These are phyloP conservation scores for Saccharomyces hybrid DNA, from an alignment of 1,139 yeast species.

Conservation along the genomic window DNA sequence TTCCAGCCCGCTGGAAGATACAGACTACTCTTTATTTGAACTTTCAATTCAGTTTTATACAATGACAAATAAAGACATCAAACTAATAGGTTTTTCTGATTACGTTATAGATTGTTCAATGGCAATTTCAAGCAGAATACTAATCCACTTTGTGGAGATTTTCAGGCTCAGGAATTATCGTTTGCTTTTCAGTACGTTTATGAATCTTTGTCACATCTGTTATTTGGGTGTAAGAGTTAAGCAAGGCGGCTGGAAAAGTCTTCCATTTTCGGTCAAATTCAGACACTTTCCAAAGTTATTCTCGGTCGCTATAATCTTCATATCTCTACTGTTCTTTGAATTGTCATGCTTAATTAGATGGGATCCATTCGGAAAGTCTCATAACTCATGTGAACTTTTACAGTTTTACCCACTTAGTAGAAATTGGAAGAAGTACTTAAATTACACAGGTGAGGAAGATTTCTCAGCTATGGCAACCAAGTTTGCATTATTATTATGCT, in stretches of 20 bases:
- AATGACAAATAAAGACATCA: constrained; percentile 8
- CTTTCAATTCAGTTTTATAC: constrained; percentile 23
- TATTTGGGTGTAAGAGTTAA: constrained; percentile 11
- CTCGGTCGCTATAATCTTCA: constrained; percentile 16
- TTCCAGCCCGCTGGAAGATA: constrained; percentile 21
- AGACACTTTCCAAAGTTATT: constrained; percentile 23
- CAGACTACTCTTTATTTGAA: constrained; percentile 27
- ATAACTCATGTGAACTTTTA: constrained; percentile 14
- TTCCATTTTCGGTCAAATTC: constrained; percentile 16
- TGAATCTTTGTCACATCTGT: constrained; percentile 17
- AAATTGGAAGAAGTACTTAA: constrained; percentile 28
- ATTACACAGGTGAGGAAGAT: constrained; percentile 32
- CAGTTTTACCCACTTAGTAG: constrained; percentile 26
- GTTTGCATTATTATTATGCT: constrained; percentile 25
- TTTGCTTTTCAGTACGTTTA: constrained; percentile 17
- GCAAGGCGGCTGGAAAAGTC: constrained; percentile 9
- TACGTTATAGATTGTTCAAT: constrained; percentile 20
- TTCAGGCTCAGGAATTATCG: constrained; percentile 17
- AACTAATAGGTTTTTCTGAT: constrained; percentile 6
- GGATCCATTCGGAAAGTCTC: constrained; percentile 14
- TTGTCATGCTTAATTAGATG: constrained; percentile 21
- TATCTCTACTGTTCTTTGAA: constrained; percentile 17
- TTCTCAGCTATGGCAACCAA: constrained; percentile 22
- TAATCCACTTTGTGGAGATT: constrained; percentile 26
- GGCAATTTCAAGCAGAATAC: constrained; percentile 20